Percentiles rank a stretch among this genome's conserved stretches.
phyloP scores from a whole-genome alignment of 257 asterid genomes.

The Solanum rostratum region DNA sequence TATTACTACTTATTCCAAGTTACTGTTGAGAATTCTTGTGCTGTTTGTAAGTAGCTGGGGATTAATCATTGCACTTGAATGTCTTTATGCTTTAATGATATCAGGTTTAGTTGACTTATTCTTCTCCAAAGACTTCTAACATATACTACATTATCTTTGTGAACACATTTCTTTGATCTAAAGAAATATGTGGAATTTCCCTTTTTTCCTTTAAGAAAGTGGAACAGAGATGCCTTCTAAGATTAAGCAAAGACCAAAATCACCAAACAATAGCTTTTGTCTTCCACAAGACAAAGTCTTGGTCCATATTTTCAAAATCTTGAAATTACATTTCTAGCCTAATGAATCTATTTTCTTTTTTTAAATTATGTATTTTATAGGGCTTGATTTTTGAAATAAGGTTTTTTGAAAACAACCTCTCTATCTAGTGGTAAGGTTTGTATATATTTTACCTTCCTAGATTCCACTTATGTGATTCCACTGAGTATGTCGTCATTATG shows the following conservation, averaged over 20 bases:
- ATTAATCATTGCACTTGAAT: neutral
- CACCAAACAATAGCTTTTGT: conserved; percentile 24
- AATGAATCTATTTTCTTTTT: neutral
- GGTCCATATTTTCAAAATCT: conserved; percentile 6
- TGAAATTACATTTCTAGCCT: neutral
- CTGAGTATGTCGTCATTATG: too few relatives aligned
- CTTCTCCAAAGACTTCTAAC: neutral
- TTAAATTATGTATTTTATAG: too few relatives aligned
- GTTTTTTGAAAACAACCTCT: too few relatives aligned
- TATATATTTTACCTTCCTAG: too few relatives aligned
- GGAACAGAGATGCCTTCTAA: conserved; percentile 20
- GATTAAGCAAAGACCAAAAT: conserved; percentile 31
- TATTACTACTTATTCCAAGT: neutral
- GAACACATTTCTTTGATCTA: conserved; percentile 6
- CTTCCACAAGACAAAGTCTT: conserved; percentile 14
- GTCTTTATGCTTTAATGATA: neutral
- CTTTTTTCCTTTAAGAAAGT: neutral
- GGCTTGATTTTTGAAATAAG: too few relatives aligned
- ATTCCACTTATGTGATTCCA: neutral
- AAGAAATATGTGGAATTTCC: conserved; percentile 9
- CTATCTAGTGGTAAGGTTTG: too few relatives aligned
- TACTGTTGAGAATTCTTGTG: neutral
- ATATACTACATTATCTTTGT: neutral
- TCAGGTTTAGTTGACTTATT: neutral
- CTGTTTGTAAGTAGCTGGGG: neutral